A percentile compares a stretch with the other conserved stretches of the same genome.
Evolutionary conservation across 2,329 filamentous ascomycete genomes (phyloP).

Genomic region (Apiospora sp.): DNA sequence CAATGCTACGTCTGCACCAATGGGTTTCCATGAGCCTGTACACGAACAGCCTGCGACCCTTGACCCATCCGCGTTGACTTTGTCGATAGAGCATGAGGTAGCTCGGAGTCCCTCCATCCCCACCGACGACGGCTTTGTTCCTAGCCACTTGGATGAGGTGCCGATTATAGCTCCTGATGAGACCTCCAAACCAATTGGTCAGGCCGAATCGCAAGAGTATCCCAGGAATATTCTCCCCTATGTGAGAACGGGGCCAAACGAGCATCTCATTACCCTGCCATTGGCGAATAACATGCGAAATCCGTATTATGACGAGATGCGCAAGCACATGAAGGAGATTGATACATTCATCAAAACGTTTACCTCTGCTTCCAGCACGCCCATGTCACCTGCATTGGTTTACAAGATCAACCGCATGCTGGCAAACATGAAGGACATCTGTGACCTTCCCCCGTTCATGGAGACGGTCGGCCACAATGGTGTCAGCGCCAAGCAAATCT

Average conservation of each 20-base stretch:
- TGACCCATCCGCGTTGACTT: conserved; percentile 40
- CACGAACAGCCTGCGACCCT: conserved; percentile 40
- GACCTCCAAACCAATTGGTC: not conserved
- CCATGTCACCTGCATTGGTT: conserved; percentile 50
- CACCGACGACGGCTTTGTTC: conserved; percentile 35
- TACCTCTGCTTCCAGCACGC: conserved; percentile 46
- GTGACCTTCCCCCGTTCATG: conserved; percentile 63
- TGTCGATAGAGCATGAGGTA: conserved; percentile 42
- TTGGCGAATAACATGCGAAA: conserved; percentile 61
- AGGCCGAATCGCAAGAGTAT: conserved; percentile 30
- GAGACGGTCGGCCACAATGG: conserved; percentile 54
- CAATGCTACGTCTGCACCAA: conserved; percentile 25
- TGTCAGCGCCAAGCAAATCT: conserved; percentile 46
- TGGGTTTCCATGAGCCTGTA: conserved; percentile 31
- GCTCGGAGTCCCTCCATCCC: conserved; percentile 39
- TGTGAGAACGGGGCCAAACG: conserved; percentile 43
- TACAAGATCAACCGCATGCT: conserved; percentile 61
- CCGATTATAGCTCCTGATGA: conserved; percentile 21
- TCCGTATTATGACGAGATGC: conserved; percentile 59
- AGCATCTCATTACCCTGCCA: conserved; percentile 64
- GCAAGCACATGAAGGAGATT: conserved; percentile 52
- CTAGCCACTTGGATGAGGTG: conserved; percentile 26
- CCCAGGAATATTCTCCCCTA: conserved; percentile 37
- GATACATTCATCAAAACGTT: conserved; percentile 55
- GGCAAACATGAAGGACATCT: conserved; percentile 58